Evolutionary conservation across 306 rosid species (phyloP).

Genomic region (Hippophae tibetana): DNA sequence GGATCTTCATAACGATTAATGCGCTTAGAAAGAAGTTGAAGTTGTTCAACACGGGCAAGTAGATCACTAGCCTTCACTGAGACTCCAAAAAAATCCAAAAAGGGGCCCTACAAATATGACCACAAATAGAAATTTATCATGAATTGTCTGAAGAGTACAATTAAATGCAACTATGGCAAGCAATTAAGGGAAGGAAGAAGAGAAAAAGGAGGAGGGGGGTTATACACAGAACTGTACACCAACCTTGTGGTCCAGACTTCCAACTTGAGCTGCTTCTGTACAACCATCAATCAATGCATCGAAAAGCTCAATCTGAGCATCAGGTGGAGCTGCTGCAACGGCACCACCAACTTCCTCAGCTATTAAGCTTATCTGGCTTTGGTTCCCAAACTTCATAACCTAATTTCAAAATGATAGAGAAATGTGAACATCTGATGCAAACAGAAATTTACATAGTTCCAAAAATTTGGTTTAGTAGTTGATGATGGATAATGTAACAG

Average conservation of each 20-base stretch:
- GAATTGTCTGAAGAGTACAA: constrained; percentile 9
- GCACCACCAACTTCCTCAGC: constrained; percentile 83
- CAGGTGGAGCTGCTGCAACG: constrained; percentile 55
- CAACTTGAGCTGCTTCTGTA: constrained; percentile 72
- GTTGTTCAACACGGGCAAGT: constrained; percentile 80
- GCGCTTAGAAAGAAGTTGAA: constrained; percentile 86
- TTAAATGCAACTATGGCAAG: background rate
- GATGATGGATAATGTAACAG: too few species aligned
- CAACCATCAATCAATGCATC: constrained; percentile 78
- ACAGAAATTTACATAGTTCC: too few species aligned
- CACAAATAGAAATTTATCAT: constrained; percentile 15
- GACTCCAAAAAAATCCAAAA: constrained; percentile 94
- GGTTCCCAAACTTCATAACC: constrained; percentile 93
- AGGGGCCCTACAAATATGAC: constrained; percentile 68
- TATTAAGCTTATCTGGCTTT: constrained; percentile 68
- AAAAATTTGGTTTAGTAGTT: too few species aligned
- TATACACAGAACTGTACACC: constrained; percentile 10
- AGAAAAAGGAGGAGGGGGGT: constrained; percentile 8
- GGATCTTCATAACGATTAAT: constrained; percentile 91
- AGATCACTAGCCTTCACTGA: constrained; percentile 88
- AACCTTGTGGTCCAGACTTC: constrained; percentile 79
- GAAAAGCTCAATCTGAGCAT: constrained; percentile 71
- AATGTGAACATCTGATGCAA: background rate
- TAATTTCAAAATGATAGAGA: constrained; percentile 19
- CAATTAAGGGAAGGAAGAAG: background rate